Base-by-base conservation (phyloP, 768 basidiomycete species). In the Hortiboletus campestris region DNA sequence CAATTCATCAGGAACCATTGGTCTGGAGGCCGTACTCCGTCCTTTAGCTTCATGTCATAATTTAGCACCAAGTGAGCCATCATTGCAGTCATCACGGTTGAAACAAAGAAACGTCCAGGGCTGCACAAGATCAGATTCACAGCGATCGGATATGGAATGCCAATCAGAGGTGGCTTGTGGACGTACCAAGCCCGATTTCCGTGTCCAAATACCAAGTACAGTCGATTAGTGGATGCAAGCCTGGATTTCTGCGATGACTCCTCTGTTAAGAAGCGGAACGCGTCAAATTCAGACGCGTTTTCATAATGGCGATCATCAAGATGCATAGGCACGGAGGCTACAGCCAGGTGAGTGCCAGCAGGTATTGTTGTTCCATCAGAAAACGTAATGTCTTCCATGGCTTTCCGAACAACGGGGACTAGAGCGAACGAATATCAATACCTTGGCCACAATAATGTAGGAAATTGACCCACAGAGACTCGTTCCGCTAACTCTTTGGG, bases 61-160 rank as follows among this genome's bases (percentile, higher is more conserved):
- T 70, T 67, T 50, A 74, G 49, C 13, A 78, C 65, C 55, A 79
- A 57, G 54, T 75, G 66, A 29, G 78, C 78, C 64, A 76, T 64
- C 60, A 75, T 70, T 1, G 71, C 64, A 31, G 78, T 78, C 63
- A 78, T 64, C 63, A 69, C 62, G 25, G 70, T 69, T 5, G 74
- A 74, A 28, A 67, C 75, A 53, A 79, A 78, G 60, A 76, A 77
- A 11, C 78, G 70, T 5, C 78, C 77, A 4, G 77, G 76, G 54
- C 76, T 78, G 53, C 16, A 19, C 38, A 53, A 49, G 32, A n/a
- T 38, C 45, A 52, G 22, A 40, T 50, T 42, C 7, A 22, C 29
- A 42, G 22, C 19, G 10, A 53, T 63, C 40, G 63, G 53, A 35
- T 39, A 19, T 17, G 39, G 16, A 46, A 31, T 39, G 39, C 38